A percentile compares a stretch with the other conserved stretches of the same genome.
Conservation (phyloP, 805 yeast species). For the Yarrowia sp. region DNA sequence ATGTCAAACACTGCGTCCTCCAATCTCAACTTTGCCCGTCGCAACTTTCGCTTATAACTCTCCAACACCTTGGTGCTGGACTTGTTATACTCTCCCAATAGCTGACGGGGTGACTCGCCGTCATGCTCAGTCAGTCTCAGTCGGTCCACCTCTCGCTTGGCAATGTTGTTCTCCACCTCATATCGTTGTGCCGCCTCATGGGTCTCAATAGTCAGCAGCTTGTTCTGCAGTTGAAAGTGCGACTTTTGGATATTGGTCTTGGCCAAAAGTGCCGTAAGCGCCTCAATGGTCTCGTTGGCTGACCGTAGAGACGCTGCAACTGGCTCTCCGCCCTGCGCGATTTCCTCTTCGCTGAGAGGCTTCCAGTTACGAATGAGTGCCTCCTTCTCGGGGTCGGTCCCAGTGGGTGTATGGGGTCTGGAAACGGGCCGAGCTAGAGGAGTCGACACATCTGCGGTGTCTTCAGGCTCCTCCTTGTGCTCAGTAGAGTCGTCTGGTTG, state of each 20-base stretch:
- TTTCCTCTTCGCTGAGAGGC: slow-evolving; percentile 17
- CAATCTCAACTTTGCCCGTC: slow-evolving; percentile 44
- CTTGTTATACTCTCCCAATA: slow-evolving; percentile 33
- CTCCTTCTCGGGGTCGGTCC: background rate
- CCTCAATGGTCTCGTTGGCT: slow-evolving; percentile 26
- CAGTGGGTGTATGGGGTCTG: background rate
- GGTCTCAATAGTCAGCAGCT: slow-evolving; percentile 44
- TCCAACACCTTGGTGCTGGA: slow-evolving; percentile 35
- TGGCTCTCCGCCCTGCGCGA: slow-evolving; percentile 15
- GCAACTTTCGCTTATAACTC: slow-evolving; percentile 40
- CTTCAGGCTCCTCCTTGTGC: background rate
- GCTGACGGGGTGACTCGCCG: slow-evolving; percentile 17
- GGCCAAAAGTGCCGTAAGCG: slow-evolving; percentile 16
- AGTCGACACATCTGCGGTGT: background rate
- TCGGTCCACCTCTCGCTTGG: slow-evolving; percentile 47
- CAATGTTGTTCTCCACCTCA: slow-evolving; percentile 48
- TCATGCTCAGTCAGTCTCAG: slow-evolving; percentile 39
- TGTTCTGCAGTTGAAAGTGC: slow-evolving; percentile 38
- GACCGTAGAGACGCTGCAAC: slow-evolving; percentile 9
- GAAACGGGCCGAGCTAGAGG: background rate
- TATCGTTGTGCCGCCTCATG: slow-evolving; percentile 46
- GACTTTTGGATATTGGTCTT: slow-evolving; percentile 27
- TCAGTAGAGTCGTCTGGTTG: background rate
- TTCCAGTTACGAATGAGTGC: slow-evolving; percentile 15
- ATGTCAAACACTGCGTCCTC: slow-evolving; percentile 46